These are phyloP conservation scores for Diplosphaera chodatii DNA, from an alignment of 139 green algal genomes.

Conservation along the genomic window DNA sequence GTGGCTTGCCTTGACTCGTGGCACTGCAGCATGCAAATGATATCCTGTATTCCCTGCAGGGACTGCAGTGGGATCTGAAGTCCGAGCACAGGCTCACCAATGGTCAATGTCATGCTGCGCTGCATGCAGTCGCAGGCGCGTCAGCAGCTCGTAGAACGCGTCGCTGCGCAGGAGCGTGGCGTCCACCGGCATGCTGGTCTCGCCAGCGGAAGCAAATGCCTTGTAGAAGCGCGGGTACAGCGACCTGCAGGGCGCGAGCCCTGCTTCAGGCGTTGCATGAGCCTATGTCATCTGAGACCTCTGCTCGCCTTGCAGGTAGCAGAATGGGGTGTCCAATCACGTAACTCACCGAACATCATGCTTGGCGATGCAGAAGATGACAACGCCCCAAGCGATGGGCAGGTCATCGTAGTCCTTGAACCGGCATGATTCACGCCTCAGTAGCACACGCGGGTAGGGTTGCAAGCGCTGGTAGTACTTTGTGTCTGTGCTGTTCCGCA, in stretches of 20 bases:
- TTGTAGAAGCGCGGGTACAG: conserved; percentile 68
- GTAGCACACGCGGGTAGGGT: conserved; percentile 72
- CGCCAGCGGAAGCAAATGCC: conserved; percentile 52
- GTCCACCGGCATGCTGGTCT: conserved; percentile 56
- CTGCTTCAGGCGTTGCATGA: no score
- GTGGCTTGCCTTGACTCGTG: no score
- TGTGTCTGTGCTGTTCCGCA: conserved; percentile 59
- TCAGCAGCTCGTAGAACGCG: conserved; percentile 46
- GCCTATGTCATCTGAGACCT: no score
- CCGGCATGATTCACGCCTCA: conserved; percentile 40
- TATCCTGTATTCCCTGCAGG: no score
- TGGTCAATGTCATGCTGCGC: conserved; percentile 54
- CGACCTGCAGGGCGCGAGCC: no score
- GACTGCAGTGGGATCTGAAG: no score
- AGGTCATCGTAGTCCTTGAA: conserved; percentile 62
- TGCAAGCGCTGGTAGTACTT: conserved; percentile 76
- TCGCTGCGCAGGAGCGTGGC: conserved; percentile 22
- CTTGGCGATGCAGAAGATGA: conserved; percentile 72
- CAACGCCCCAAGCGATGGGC: conserved; percentile 79
- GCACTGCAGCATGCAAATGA: no score
- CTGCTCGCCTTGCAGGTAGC: no score
- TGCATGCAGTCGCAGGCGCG: conserved; percentile 37
- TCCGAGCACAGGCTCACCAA: conserved; percentile 29
- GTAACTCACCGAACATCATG: conserved; percentile 16
- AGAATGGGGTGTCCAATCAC: no score